Evolutionary conservation across 768 basidiomycete species (phyloP).

Genomic region (Pleurotus pulmonarius): DNA sequence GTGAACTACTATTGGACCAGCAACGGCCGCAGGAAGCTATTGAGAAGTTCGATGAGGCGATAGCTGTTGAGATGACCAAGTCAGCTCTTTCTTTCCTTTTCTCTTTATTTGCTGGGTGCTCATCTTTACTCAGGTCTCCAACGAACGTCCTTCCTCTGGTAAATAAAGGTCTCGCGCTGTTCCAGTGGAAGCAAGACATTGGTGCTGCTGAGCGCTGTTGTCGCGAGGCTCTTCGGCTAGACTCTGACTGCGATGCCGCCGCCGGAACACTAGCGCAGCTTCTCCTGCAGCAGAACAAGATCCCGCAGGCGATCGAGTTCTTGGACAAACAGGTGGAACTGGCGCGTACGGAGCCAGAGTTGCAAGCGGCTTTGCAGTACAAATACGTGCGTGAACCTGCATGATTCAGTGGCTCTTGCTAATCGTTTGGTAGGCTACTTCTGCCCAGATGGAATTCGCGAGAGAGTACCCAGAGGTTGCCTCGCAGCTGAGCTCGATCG

Average conservation of each 20-base stretch:
- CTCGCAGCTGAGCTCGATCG: slow-evolving; percentile 51
- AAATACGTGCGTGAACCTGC: slow-evolving; percentile 48
- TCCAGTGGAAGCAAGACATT: slow-evolving; percentile 94
- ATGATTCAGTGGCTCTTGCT: too few species aligned
- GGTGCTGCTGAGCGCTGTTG: slow-evolving; percentile 80
- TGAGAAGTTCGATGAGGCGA: slow-evolving; percentile 88
- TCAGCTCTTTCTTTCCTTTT: slow-evolving; percentile 24
- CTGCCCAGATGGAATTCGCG: slow-evolving; percentile 79
- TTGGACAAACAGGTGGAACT: slow-evolving; percentile 82
- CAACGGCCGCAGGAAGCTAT: slow-evolving; percentile 83
- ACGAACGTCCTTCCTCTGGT: slow-evolving; percentile 88
- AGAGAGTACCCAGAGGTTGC: slow-evolving; percentile 82
- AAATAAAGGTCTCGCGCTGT: slow-evolving; percentile 96
- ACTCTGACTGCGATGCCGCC: slow-evolving; percentile 94
- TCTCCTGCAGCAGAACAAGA: slow-evolving; percentile 84
- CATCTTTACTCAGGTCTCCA: slow-evolving; percentile 26
- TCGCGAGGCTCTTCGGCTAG: slow-evolving; percentile 81
- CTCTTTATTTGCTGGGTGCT: slow-evolving; percentile 1
- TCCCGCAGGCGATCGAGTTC: slow-evolving; percentile 81
- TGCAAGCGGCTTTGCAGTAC: slow-evolving; percentile 73
- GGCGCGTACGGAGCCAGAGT: slow-evolving; percentile 87
- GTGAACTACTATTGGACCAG: slow-evolving; percentile 92
- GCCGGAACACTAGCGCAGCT: slow-evolving; percentile 95
- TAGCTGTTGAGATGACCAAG: slow-evolving; percentile 83
- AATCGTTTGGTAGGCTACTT: slow-evolving; percentile 55